Evolutionary conservation across 2,329 filamentous ascomycete genomes (phyloP), one percentile per base, ranked within the genome.

Genomic region (Penicillium rolfsii): DNA sequence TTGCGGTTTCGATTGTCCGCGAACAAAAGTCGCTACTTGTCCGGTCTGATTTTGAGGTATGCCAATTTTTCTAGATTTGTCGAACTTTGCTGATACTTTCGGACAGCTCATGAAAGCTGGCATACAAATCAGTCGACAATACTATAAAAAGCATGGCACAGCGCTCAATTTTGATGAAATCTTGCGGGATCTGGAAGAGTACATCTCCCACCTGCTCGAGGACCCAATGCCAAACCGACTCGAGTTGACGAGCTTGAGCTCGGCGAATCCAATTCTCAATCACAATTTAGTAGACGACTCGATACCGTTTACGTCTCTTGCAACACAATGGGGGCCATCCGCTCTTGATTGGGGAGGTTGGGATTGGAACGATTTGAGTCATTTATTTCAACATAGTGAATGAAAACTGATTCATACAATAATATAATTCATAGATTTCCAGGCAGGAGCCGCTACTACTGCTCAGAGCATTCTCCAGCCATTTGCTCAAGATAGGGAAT

Each of bases 401-500:
- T 63, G 54, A 52, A 26, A 28, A 48, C 30, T 48, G n/a, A 28
- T 28, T 48, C 24, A 3, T 12, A 48, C 14, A 28, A 46, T 26
- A 28, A 46, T 28, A 28, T 22, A n/a, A 48, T 30, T 30, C 45
- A 48, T 48, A 16, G 19, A 22, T 22, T 22, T 22, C 19, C 19
- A 22, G 19, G 19, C 19, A 22, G 19, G 19, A 22, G 19, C 19
- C 19, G 19, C 19, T 22, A 22, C 19, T 16, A 43, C n/a, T 6
- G 4, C 50, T 9, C 2, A 28, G n/a, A 7, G 12, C 40, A 33
- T 1, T 11, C 19, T 58, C 36, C 57, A 28, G 55, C 58, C 60
- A 60, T 63, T 2, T 54, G 49, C 58, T 60, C 50, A 48, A 76
- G 77, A 59, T 82, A 83, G 12, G 81, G 80, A 62, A 83, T 81